Percentiles rank a stretch among this genome's conserved stretches.
Conservation (phyloP, 768 basidiomycete species). For the Rhizopogon vesiculosus region DNA sequence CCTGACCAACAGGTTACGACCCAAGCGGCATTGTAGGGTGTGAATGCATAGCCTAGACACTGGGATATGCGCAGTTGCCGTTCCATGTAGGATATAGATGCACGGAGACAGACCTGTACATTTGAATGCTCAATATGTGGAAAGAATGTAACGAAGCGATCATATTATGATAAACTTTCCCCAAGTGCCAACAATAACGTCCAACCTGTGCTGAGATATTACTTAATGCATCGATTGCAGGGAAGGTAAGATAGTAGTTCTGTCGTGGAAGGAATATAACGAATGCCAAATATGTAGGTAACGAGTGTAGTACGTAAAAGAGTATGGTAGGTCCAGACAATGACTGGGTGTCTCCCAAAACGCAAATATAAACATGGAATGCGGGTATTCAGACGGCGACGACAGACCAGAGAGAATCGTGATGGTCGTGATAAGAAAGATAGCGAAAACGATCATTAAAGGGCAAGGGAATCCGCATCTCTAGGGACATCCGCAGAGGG, state of each 20-base stretch:
- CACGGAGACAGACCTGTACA: not conserved
- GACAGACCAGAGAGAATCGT: not conserved
- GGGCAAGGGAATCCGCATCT: not conserved
- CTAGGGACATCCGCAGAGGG: conserved; percentile 1
- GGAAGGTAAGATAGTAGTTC: not conserved
- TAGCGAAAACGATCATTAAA: not conserved
- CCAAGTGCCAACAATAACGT: too few relatives aligned
- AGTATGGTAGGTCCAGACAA: not conserved
- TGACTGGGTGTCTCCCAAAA: not conserved
- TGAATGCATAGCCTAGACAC: not conserved
- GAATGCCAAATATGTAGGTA: not conserved
- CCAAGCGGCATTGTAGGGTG: not conserved
- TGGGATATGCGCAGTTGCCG: too few relatives aligned
- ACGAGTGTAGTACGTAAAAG: not conserved
- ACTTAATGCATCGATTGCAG: not conserved
- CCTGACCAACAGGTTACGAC: not conserved
- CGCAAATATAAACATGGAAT: not conserved
- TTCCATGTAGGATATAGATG: not conserved
- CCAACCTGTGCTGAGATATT: not conserved
- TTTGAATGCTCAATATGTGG: not conserved
- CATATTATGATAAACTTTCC: not conserved
- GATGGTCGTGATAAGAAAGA: not conserved
- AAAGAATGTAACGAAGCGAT: not conserved
- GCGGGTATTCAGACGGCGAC: not conserved
- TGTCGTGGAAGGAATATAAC: not conserved